phyloP scores from a whole-genome alignment of 129 eudicot genomes.

The Flaveria linearis region DNA sequence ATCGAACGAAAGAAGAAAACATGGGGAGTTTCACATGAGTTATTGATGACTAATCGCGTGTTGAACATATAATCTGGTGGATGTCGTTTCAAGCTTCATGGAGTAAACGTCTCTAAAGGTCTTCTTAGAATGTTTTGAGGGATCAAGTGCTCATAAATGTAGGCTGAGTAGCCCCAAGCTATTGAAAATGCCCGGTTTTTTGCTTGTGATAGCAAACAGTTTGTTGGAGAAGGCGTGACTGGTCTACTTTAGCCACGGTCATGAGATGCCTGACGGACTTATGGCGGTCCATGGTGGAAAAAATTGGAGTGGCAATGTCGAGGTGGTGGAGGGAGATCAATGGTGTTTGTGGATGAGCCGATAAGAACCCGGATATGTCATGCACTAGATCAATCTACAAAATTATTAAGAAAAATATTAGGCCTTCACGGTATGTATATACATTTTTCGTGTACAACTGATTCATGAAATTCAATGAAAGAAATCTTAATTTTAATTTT shows the following conservation, averaged over 20 bases:
- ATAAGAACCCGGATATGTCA: conserved; percentile 44
- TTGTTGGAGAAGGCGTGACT: conserved; percentile 49
- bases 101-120: conserved; percentile 44
- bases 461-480: too few species aligned
- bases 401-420: conserved; percentile 2
- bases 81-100: conserved; percentile 36
- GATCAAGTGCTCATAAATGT: conserved; percentile 39
- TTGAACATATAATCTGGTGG: conserved; percentile 50
- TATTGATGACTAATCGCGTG: conserved; percentile 27
- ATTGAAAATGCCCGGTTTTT: conserved; percentile 39
- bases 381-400: conserved; percentile 44
- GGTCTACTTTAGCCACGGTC: conserved; percentile 38
- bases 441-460: too few species aligned
- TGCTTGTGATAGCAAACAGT: conserved; percentile 40
- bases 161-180: conserved; percentile 47
- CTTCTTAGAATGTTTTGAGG: conserved; percentile 44
- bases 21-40: conserved; percentile 49
- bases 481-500: too few species aligned
- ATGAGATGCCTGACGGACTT: conserved; percentile 37
- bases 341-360: conserved; percentile 46
- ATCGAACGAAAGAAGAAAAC: conserved; percentile 37
- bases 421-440: too few species aligned
- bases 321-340: conserved; percentile 48
- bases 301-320: conserved; percentile 40
- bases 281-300: conserved; percentile 35